Base-by-base conservation (phyloP, 225 moss, liverwort and hornwort species). In the Neckera pumila region DNA sequence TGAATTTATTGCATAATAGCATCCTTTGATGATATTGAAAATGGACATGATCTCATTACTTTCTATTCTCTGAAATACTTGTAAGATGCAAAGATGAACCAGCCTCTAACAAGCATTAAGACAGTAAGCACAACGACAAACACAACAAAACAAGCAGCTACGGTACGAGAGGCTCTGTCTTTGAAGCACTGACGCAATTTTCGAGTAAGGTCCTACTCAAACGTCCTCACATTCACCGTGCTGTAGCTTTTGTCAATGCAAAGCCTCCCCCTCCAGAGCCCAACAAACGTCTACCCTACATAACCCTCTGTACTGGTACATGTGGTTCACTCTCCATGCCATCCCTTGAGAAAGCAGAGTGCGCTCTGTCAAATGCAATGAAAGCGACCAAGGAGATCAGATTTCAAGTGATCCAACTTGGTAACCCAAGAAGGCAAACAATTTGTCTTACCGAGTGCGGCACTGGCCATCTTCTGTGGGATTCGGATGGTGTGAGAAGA, bases 401-500 rank as follows among this genome's bases (percentile, higher is more conserved):
- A 81, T 75, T 81, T 86, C 86, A 38, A 77, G 62, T 76, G 51
- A 62, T 11, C 30, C 47, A 51, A 85, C 51, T 53, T 54, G 77
- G 36, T 26, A 65, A 54, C n/a, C 31, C 64, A 77, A 14, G 38
- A 36, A 25, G 25, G 43, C 49, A 51, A 42, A 47, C 58, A n/a
- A 61, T 49, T 64, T 54, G 43, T 38, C 89, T 86, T 72, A 93
- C 92, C 92, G 88, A 83, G 76, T 60, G 86, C 58, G 76, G 63
- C 79, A 80, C 76, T 36, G 76, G 85, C 90, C 91, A 92, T 86
- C 73, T 82, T 84, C 84, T 90, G 83, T 66, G 85, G 79, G 85
- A 87, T 79, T 86, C 77, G 54, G 77, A 42, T 22, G 33, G 53
- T 38, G 31, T 34, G 76, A 58, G 28, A 58, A 79, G 58, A 40